phyloP scores from a whole-genome alignment of 805 yeast genomes.

The Barnettozyma botsteinii region DNA sequence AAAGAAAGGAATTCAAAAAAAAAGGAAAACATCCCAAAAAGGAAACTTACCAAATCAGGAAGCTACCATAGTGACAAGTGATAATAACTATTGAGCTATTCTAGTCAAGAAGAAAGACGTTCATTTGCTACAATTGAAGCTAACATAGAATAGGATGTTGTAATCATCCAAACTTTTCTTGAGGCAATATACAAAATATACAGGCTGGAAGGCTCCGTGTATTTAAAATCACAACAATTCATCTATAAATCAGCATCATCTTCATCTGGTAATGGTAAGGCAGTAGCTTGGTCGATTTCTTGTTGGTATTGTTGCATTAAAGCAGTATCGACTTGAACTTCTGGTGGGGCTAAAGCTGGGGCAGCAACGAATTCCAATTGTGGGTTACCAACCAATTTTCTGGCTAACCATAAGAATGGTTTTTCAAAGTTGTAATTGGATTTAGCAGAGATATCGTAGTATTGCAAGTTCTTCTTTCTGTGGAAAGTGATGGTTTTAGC shows the following conservation, averaged over 20 bases:
- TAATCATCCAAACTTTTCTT: too few relatives aligned
- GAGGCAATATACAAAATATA: neutral
- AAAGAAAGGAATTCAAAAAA: neutral
- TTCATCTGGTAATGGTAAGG: constrained; percentile 99
- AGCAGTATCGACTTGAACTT: constrained; percentile 93
- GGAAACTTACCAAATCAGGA: neutral
- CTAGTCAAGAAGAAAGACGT: too few relatives aligned
- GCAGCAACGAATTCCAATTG: constrained; percentile 98
- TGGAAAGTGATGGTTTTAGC: constrained; percentile 99
- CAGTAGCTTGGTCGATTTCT: constrained; percentile 99
- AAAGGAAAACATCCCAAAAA: neutral
- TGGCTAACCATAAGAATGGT: constrained; percentile 99
- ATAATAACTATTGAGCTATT: too few relatives aligned
- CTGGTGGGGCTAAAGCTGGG: constrained; percentile 99
- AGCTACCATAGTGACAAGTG: neutral
- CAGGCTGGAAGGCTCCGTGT: neutral
- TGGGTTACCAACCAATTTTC: constrained; percentile 98
- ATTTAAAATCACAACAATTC: neutral
- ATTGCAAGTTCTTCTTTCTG: constrained; percentile 99
- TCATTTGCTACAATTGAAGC: neutral
- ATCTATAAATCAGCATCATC: constrained; percentile 95
- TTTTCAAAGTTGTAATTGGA: constrained; percentile 99
- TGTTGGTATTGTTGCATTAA: constrained; percentile 98
- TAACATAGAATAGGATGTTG: neutral
- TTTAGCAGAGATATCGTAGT: constrained; percentile 99